Base-by-base conservation (phyloP, 1,139 yeast genomes). In the Sugiyamaella paludigena region DNA sequence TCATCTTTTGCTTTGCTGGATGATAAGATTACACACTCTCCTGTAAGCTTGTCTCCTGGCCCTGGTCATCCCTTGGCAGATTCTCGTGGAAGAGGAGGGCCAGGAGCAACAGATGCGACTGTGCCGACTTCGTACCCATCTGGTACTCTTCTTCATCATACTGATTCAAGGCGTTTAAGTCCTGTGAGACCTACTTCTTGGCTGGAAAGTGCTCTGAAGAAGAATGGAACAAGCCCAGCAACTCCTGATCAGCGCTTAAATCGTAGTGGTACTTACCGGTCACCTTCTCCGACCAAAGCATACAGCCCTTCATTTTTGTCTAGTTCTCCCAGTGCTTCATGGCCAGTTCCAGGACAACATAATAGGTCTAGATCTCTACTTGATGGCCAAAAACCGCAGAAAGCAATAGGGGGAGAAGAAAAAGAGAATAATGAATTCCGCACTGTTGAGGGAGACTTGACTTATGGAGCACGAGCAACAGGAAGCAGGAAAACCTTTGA, bases 121-220 rank as follows among this genome's bases (percentile, higher is more conserved):
- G n/a, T n/a, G n/a, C n/a, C n/a, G n/a, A n/a, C n/a, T n/a, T n/a
- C n/a, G n/a, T n/a, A n/a, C n/a, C 13, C 34, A 6, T n/a, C 13
- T 31, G 34, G 34, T 13, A 16, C 15, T 33, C 37, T 15, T n/a
- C 16, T 34, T 15, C 35, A n/a, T 7, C 41, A 33, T 4, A 36
- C 40, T 13, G 59, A 53, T 38, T 51, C 63, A 16, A 50, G 66
- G 28, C 49, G 61, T 13, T 57, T 62, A 60, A 60, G 62, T 40
- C 64, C 66, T 7, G 56, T 52, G 2, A 51, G 63, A 19, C 62
- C 59, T 40, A 57, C 64, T 6, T 60, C 66, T 1, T 64, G 67
- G 67, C 49, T 64, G 11, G 66, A 62, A 36, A 61, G 62, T 43
- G 67, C 67, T 6, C 45, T 64, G 29, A 58, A 55, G 43, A 60